Base-by-base conservation (phyloP, 768 basidiomycete species). In the Phylloporus arenicola region DNA sequence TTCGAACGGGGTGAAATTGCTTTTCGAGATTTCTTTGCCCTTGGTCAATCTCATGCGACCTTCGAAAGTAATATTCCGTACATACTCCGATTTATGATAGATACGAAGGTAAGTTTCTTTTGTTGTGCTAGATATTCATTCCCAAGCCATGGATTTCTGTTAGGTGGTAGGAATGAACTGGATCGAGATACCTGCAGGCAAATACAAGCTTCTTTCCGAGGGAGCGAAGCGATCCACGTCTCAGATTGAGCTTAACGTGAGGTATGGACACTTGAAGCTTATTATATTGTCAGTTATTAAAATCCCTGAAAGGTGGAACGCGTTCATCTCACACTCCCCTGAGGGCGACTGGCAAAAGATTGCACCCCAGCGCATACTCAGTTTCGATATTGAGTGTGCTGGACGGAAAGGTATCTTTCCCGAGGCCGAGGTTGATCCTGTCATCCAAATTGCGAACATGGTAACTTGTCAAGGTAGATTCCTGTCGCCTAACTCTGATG, bases 381-480 rank as follows among this genome's bases (percentile, higher is more conserved):
- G 92, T 61, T 99, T 99, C 60, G 96, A 99, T 81, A 97, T 99
- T 59, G 96, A 99, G 70, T 99, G 96, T 69, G 96, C 96, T 0
- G 96, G 96, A 19, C 75, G 96, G 22, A 97, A 97, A 62, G 96
- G 96, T 27, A 88, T 97, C 57, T 99, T 99, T 63, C 96, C 96
- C 0, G 96, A 98, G 62, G 78, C 96, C 8, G 74, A 83, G 10
- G 65, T 78, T 27, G 96, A 99, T 68, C 95, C 95, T 9, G 92
- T 99, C 48, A 98, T 98, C 59, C 96, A 98, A 63, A 98, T 98
- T 52, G 96, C 95, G 1, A 96, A 92, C 67, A 98, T 98, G 96
- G 95, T 98, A 11, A 97, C 94, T 31, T 79, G 88, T 5, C 96
- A 99, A 80, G 94, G 94, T 92, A 71, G 56, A 14, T 27, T 22